Conservation (phyloP, 345 rosid genomes). For the Acer yangbiense region DNA sequence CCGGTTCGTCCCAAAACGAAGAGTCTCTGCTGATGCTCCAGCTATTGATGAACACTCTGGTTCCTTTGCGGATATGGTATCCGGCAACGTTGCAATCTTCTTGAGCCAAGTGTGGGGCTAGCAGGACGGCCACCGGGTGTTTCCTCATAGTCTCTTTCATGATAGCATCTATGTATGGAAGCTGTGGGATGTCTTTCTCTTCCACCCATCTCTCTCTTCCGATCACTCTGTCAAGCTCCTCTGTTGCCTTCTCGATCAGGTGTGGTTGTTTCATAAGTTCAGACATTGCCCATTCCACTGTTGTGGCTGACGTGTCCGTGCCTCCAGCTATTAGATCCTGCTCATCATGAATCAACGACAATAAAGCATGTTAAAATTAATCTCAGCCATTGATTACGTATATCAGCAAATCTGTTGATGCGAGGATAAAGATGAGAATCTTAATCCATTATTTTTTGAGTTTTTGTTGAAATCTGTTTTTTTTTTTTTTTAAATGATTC, state of each 20-base stretch:
- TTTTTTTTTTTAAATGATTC: too few species aligned
- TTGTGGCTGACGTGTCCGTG: conserved; percentile 28
- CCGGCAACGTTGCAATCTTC: conserved; percentile 25
- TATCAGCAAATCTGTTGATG: too few species aligned
- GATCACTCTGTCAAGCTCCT: conserved; percentile 29
- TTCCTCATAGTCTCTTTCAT: conserved; percentile 33
- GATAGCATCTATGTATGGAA: conserved; percentile 31
- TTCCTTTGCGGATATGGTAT: conserved; percentile 24
- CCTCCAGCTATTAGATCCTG: conserved; percentile 38
- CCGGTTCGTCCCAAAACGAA: conserved; percentile 13
- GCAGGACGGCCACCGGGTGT: conserved; percentile 27
- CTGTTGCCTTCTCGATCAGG: conserved; percentile 21
- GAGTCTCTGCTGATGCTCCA: conserved; percentile 43
- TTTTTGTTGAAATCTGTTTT: too few species aligned
- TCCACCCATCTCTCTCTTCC: conserved; percentile 32
- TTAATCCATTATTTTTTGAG: too few species aligned
- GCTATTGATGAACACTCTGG: conserved; percentile 23
- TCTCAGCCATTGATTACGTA: too few species aligned
- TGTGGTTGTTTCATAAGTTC: conserved; percentile 27
- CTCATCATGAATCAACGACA: too few species aligned
- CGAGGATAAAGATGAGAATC: too few species aligned
- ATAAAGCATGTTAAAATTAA: too few species aligned
- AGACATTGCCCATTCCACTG: conserved; percentile 39
- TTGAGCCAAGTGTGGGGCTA: conserved; percentile 18
- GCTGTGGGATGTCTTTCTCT: conserved; percentile 25